These are phyloP conservation scores for Citrus cavaleriei DNA, from an alignment of 345 rosid genomes.

Conservation along the genomic window DNA sequence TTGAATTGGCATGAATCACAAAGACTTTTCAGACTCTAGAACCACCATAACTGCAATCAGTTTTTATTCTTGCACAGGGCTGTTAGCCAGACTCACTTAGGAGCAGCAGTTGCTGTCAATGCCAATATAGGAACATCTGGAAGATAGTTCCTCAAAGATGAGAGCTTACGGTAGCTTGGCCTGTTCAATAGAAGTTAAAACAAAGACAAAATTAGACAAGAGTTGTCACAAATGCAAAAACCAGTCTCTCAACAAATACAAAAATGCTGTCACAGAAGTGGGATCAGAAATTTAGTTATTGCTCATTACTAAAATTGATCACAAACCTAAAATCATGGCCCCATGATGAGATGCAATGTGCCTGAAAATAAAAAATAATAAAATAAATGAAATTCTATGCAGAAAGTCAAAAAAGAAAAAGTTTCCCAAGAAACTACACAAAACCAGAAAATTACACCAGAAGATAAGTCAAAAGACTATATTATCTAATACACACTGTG, in stretches of 20 bases:
- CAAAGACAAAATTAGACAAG: not conserved
- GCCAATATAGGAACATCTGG: constrained; percentile 88
- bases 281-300: not conserved
- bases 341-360: constrained; percentile 98
- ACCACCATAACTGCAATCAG: not conserved
- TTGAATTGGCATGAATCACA: not conserved
- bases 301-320: constrained; percentile 14
- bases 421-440: not conserved
- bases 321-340: constrained; percentile 97
- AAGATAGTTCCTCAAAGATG: constrained; percentile 65
- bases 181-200: constrained; percentile 29
- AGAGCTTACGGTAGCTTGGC: constrained; percentile 87
- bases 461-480: constrained; percentile 9
- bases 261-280: not conserved
- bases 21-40: not conserved
- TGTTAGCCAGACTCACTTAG: constrained; percentile 53
- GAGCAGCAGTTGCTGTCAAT: constrained; percentile 94
- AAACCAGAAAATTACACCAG: not conserved
- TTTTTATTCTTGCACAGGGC: not conserved
- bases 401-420: not conserved
- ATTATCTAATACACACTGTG: not conserved
- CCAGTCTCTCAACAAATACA: too few species aligned
- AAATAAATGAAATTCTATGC: constrained; percentile 12
- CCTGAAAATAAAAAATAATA: constrained; percentile 41
- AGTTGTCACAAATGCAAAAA: not conserved